phyloP scores from a whole-genome alignment of 2,329 filamentous ascomycete species.

The Penicillium rolfsii region DNA sequence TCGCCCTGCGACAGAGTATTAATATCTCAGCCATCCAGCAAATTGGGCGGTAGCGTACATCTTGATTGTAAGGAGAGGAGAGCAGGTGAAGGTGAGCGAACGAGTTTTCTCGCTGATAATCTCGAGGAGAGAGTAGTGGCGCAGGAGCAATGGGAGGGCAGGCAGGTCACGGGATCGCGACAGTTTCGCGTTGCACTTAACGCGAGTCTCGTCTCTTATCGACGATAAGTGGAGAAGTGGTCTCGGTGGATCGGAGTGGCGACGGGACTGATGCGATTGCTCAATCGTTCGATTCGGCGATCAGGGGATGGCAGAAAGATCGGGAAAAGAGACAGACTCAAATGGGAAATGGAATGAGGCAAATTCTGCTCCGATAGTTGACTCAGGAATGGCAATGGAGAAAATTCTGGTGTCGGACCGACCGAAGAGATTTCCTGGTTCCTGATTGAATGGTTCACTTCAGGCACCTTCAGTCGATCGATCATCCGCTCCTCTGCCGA shows the following conservation, averaged over 20 bases:
- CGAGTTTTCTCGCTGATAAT: not conserved
- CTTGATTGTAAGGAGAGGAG: not conserved
- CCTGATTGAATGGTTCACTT: constrained; percentile 1
- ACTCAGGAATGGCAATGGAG: constrained; percentile 14
- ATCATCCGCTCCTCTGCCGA: constrained; percentile 1
- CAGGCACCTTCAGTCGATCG: constrained; percentile 24
- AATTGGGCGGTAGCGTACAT: constrained; percentile 3
- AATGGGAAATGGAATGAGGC: constrained; percentile 8
- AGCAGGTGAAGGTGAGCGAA: not conserved
- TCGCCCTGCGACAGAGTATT: constrained; percentile 27
- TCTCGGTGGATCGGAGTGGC: constrained; percentile 1
- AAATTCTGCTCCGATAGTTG: constrained; percentile 1
- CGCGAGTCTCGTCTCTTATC: constrained; percentile 36
- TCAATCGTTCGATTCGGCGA: not conserved
- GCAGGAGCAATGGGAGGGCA: constrained; percentile 2
- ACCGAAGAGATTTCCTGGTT: constrained; percentile 29
- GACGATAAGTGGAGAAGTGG: no score
- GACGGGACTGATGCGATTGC: not conserved
- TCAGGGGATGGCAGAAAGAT: constrained; percentile 6
- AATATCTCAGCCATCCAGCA: not conserved
- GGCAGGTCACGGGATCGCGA: constrained; percentile 42
- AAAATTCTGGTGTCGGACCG: constrained; percentile 8
- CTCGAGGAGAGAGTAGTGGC: not conserved
- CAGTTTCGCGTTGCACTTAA: constrained; percentile 49
- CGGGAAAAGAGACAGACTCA: not conserved